These are phyloP conservation scores for Aspergillus thermomutatus DNA, from an alignment of 2,329 filamentous ascomycete genomes.

Conservation along the genomic window DNA sequence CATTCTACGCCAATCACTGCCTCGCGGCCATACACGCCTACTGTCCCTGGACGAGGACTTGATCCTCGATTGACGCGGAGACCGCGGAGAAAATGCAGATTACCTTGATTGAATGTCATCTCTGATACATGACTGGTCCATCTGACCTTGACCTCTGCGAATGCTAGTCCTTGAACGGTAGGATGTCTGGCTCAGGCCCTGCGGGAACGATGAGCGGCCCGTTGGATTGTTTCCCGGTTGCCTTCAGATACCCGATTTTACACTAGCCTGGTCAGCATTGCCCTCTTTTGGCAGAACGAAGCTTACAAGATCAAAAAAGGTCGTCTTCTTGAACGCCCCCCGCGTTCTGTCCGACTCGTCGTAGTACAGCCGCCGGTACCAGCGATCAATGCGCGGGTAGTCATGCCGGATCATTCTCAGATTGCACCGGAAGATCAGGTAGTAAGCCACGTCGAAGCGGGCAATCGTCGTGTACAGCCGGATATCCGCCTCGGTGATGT, in stretches of 20 bases:
- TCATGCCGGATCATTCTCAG: constrained; percentile 61
- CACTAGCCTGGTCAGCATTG: constrained; percentile 13
- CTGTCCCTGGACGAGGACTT: too few species aligned
- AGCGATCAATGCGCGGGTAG: constrained; percentile 49
- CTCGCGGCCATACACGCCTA: too few species aligned
- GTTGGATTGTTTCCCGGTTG: constrained; percentile 16
- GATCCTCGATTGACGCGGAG: too few species aligned
- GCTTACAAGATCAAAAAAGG: constrained; percentile 40
- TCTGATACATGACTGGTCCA: too few species aligned
- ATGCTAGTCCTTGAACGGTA: constrained; percentile 13
- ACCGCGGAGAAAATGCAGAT: too few species aligned
- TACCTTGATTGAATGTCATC: too few species aligned
- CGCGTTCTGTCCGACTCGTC: constrained; percentile 42
- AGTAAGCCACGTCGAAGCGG: constrained; percentile 69
- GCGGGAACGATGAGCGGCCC: constrained; percentile 23
- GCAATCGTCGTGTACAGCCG: constrained; percentile 66
- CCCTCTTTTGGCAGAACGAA: not conserved
- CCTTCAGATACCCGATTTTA: constrained; percentile 23
- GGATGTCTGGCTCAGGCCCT: constrained; percentile 26
- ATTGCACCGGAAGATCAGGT: constrained; percentile 77
- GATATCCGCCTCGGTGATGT: constrained; percentile 75
- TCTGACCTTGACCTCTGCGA: too few species aligned
- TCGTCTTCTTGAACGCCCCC: constrained; percentile 44
- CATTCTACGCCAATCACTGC: too few species aligned
- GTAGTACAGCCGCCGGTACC: constrained; percentile 48